Conservation (phyloP, 1,284 basidiomycete species). For the Cryptococcus deneoformans region DNA sequence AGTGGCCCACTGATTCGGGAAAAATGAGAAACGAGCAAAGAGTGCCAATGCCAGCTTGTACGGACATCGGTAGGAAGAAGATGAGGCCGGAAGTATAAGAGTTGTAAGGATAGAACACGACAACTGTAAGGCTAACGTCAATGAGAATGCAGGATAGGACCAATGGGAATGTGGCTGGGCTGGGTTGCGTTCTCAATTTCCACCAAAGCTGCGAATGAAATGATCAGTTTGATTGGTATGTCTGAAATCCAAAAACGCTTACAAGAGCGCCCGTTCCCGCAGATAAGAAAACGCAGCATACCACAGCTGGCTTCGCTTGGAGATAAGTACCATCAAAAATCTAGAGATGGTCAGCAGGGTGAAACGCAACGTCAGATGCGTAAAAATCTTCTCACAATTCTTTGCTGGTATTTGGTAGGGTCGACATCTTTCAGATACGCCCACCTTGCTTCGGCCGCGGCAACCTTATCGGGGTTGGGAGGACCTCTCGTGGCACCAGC, state of each 20-base stretch:
- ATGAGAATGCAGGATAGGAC: conserved; percentile 45
- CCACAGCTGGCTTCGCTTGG: conserved; percentile 38
- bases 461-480: conserved; percentile 20
- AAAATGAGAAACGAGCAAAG: conserved; percentile 40
- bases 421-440: conserved; percentile 14
- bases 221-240: neutral
- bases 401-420: conserved; percentile 15
- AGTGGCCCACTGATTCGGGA: conserved; percentile 43
- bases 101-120: conserved; percentile 30
- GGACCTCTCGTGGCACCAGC: conserved; percentile 25
- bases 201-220: conserved; percentile 33
- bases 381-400: conserved; percentile 13
- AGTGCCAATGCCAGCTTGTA: conserved; percentile 39
- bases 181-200: conserved; percentile 46
- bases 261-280: conserved; percentile 38
- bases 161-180: conserved; percentile 44
- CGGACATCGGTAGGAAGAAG: conserved; percentile 45
- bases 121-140: conserved; percentile 40
- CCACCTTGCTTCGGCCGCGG: conserved; percentile 27
- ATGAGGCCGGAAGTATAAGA: conserved; percentile 35
- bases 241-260: conserved; percentile 1
- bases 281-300: conserved; percentile 40
- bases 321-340: conserved; percentile 44
- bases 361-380: neutral
- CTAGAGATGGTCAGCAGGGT: conserved; percentile 11